Evolutionary conservation across 2,329 filamentous ascomycete genomes (phyloP).

Genomic region (Penicillium rolfsii): DNA sequence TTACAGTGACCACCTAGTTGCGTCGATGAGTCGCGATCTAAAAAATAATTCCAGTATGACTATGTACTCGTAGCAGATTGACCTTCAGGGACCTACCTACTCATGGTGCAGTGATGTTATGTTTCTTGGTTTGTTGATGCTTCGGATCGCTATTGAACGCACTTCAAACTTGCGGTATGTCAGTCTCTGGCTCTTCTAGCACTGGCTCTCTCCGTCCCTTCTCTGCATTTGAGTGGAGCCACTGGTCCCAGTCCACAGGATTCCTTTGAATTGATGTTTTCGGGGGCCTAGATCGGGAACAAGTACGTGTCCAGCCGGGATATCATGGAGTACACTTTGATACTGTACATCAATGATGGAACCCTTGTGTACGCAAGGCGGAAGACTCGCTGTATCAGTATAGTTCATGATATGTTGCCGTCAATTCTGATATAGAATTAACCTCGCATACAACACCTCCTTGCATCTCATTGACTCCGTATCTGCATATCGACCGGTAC

Average conservation of each 20-base stretch:
- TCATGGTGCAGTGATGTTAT: too few species aligned
- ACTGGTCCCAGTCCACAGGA: not conserved
- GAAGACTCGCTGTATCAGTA: not conserved
- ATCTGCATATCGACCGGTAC: not conserved
- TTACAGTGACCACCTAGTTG: too few species aligned
- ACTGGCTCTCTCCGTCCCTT: not conserved
- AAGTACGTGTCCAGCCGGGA: not conserved
- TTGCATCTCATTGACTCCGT: not conserved
- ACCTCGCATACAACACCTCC: conserved; percentile 8
- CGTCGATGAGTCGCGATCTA: too few species aligned
- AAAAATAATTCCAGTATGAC: too few species aligned
- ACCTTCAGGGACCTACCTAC: too few species aligned
- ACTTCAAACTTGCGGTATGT: not conserved
- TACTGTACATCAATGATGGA: too few species aligned
- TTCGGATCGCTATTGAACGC: not conserved
- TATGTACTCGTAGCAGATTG: too few species aligned
- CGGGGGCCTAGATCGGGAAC: conserved; percentile 13
- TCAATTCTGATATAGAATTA: conserved; percentile 8
- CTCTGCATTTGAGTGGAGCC: conserved; percentile 2
- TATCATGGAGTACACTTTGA: not conserved
- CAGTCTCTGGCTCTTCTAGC: not conserved
- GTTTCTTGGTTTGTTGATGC: too few species aligned
- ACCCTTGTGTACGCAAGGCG: not conserved
- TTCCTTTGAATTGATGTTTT: conserved; percentile 3
- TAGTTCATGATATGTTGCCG: not conserved